These are phyloP conservation scores for Camellia japonica DNA, from an alignment of 148 eudicot species.

Conservation along the genomic window DNA sequence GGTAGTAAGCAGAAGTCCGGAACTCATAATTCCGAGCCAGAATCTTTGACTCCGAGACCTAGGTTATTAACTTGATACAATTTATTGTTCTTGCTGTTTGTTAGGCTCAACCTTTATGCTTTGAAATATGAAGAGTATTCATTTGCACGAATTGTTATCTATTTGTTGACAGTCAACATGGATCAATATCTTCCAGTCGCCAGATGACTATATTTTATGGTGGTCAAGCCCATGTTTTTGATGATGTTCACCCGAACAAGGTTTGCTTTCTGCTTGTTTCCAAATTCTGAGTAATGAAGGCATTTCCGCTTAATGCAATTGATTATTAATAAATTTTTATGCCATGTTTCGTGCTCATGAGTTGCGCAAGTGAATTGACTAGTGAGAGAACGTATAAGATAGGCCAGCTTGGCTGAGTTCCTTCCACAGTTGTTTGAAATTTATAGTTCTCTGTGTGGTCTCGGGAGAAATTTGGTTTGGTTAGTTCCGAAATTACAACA, in stretches of 20 bases:
- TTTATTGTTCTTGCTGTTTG: conserved; percentile 8
- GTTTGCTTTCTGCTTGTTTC: conserved; percentile 29
- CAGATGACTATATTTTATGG: conserved; percentile 87
- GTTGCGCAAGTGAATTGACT: background rate
- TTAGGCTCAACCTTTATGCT: background rate
- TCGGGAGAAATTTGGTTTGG: background rate
- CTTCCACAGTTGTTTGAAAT: background rate
- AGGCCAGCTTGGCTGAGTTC: background rate
- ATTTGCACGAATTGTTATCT: background rate
- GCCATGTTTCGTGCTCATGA: conserved; percentile 3
- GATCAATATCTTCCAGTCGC: conserved; percentile 41
- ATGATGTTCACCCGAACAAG: conserved; percentile 79
- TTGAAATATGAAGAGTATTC: background rate
- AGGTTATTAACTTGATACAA: conserved; percentile 30
- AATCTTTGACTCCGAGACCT: conserved; percentile 33
- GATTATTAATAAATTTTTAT: background rate
- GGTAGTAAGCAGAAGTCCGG: conserved; percentile 39
- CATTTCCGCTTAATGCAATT: conserved; percentile 1
- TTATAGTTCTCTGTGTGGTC: background rate
- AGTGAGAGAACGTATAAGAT: background rate
- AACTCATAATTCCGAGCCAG: conserved; percentile 38
- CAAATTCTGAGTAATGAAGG: background rate
- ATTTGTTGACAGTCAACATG: conserved; percentile 45
- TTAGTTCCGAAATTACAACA: background rate
- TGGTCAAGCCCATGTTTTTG: conserved; percentile 86